Percentiles rank a stretch among this genome's conserved stretches.
Evolutionary conservation across 116 monocot species (phyloP).

Genomic region (Papilionanthe hybrid): DNA sequence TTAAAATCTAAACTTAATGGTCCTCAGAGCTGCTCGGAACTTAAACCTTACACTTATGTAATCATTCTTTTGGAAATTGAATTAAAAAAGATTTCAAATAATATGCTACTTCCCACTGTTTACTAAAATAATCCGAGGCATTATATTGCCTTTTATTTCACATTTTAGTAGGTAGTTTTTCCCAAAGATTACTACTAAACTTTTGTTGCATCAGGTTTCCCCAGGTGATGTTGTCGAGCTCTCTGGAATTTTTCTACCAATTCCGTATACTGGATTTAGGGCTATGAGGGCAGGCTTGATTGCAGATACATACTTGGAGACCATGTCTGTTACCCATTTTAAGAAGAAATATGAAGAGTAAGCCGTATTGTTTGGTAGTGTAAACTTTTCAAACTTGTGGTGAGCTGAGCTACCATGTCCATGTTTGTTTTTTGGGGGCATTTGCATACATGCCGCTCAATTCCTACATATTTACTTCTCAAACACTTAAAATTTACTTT

Average conservation of each 20-base stretch:
- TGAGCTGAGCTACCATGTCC: background rate
- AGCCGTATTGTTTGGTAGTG: conserved; percentile 15
- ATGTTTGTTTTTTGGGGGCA: background rate
- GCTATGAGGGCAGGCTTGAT: conserved; percentile 95
- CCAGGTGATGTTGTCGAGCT: conserved; percentile 94
- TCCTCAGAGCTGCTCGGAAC: background rate
- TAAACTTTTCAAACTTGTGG: background rate
- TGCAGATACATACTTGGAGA: conserved; percentile 94
- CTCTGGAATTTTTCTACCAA: conserved; percentile 94
- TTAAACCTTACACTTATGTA: background rate
- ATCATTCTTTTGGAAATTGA: background rate
- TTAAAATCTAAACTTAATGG: background rate
- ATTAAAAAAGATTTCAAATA: background rate
- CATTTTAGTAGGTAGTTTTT: background rate
- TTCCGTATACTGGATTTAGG: conserved; percentile 90
- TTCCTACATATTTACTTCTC: too few relatives aligned
- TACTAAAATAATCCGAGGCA: background rate
- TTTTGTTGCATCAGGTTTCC: conserved; percentile 54
- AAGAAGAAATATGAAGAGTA: conserved; percentile 99
- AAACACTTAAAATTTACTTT: too few relatives aligned
- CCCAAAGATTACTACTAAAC: background rate
- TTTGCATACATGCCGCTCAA: too few relatives aligned
- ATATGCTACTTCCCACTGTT: background rate
- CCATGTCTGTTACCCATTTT: conserved; percentile 88
- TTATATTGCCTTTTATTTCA: background rate